Conservation (phyloP, 768 basidiomycete genomes). For the Fomitopsis pulvina region DNA sequence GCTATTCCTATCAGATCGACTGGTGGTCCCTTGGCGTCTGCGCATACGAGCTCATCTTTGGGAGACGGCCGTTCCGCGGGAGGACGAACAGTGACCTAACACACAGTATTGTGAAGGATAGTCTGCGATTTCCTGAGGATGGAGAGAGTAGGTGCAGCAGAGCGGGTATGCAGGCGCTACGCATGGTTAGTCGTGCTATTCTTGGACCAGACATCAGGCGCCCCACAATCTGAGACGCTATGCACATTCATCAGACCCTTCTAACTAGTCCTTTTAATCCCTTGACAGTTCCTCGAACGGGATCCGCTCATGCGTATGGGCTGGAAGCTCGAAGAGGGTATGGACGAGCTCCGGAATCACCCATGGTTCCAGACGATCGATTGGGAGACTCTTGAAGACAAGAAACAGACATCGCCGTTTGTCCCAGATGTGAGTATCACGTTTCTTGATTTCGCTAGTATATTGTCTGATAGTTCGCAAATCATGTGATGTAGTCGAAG, state of each 20-base stretch:
- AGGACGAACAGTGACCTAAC: conserved; percentile 91
- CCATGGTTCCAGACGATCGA: conserved; percentile 88
- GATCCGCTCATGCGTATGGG: conserved; percentile 78
- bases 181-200: conserved; percentile 52
- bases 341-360: conserved; percentile 71
- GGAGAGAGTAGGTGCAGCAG: conserved; percentile 73
- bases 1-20: conserved; percentile 91
- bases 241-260: not conserved
- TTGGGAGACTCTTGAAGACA: conserved; percentile 82
- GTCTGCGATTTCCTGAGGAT: conserved; percentile 86
- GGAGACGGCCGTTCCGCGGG: conserved; percentile 87
- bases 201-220: not conserved
- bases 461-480: conserved; percentile 7
- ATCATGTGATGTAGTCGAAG: conserved; percentile 58
- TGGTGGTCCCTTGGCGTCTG: conserved; percentile 98
- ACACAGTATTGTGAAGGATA: conserved; percentile 85
- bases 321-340: conserved; percentile 74
- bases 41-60: conserved; percentile 88
- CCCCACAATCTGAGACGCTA: not conserved
- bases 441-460: not conserved
- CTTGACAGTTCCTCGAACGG: conserved; percentile 74
- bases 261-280: not conserved
- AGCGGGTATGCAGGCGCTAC: conserved; percentile 71
- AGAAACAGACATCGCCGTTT: conserved; percentile 73
- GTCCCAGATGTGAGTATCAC: conserved; percentile 68